A percentile compares a stretch with the other conserved stretches of the same genome.
Conservation (phyloP, 306 rosid species). For the Rubus parviflorus region DNA sequence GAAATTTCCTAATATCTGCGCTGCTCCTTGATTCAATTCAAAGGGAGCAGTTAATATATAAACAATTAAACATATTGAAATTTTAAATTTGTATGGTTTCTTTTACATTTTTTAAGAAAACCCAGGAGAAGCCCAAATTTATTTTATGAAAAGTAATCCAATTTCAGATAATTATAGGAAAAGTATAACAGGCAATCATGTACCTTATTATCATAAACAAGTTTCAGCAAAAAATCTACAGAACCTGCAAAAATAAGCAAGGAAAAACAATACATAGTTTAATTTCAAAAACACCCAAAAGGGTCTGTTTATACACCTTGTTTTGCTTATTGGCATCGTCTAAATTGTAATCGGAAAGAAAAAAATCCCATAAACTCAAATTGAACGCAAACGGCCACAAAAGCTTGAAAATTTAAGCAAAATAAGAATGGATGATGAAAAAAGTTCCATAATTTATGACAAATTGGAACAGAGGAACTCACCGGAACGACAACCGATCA, state of each 20-base stretch:
- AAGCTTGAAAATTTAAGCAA: constrained; percentile 29
- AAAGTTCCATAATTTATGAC: background rate
- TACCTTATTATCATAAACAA: constrained; percentile 45
- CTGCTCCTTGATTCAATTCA: background rate
- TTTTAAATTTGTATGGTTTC: background rate
- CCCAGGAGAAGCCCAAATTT: constrained; percentile 16
- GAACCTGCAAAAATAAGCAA: constrained; percentile 24
- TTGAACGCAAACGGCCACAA: constrained; percentile 16
- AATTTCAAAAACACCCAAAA: background rate
- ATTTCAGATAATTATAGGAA: background rate
- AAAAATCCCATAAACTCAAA: constrained; percentile 6
- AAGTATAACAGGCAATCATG: background rate
- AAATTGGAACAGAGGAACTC: constrained; percentile 19
- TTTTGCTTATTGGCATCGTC: background rate
- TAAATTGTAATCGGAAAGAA: constrained; percentile 7
- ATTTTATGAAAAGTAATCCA: background rate
- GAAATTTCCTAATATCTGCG: background rate
- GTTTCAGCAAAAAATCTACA: constrained; percentile 18
- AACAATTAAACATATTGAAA: background rate
- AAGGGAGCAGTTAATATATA: background rate
- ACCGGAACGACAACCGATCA: constrained; percentile 35
- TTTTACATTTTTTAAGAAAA: constrained; percentile 11
- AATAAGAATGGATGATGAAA: background rate
- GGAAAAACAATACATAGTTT: constrained; percentile 10
- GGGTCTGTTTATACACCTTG: background rate